Base-by-base conservation (phyloP, 2,329 filamentous ascomycete genomes). In the Penicillium corylophilum region DNA sequence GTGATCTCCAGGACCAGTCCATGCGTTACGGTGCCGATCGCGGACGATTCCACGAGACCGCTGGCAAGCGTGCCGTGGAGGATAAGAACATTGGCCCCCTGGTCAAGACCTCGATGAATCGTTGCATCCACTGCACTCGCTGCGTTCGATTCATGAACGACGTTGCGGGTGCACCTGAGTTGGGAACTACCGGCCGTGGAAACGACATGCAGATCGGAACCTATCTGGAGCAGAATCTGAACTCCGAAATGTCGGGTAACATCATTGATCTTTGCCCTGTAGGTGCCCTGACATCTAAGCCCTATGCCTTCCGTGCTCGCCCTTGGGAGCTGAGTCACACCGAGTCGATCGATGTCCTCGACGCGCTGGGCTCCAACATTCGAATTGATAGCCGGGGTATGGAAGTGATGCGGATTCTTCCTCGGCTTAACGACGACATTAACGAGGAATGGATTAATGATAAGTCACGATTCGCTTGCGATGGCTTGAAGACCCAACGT, bases 401-500 rank as follows among this genome's bases (percentile, higher is more conserved):
- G 60, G 92, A 97, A 77, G 93, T 99, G 46, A 96, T 99, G 92
- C 87, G 94, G 64, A 82, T 99, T 54, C 71, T 96, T 15, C 94
- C 94, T 53, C 85, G 94, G 65, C 81, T 99, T 55, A 99, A 99
- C 72, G 94, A 99, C 70, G 92, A 97, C 66, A 85, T 99, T 65
- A 99, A 99, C 74, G 94, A 99, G 78, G 94, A 99, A 75, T 99
- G 94, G 94, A 97, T 99, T 73, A 94, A 97, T 75, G 94, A 99
- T 79, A 99, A 97, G 82, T 87, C 90, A 36, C 86, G 94, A 60
- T 99, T 97, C 72, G 93, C 94, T 38, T 95, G 92, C 71, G 94
- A 99, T 71, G 94, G 94, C 44, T 81, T 99, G 61, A 95, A 92
- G 83, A 97, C 93, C 42, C 94, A 99, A 76, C 85, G 94, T 69